phyloP scores from a whole-genome alignment of 371 early-diverging fungal genomes.

The Umbelopsis sp. region DNA sequence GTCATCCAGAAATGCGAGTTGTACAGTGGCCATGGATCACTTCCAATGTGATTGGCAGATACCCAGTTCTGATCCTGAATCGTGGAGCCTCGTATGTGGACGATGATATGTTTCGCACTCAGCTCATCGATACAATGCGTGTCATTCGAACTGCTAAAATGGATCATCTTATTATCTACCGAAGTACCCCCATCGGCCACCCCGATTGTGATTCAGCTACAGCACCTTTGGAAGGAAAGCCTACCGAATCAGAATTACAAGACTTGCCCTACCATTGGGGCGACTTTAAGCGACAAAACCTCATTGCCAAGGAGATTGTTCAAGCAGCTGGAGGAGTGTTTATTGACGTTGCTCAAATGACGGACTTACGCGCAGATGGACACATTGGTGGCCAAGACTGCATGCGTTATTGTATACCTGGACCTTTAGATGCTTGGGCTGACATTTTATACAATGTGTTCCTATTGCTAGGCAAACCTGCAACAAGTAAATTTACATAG shows the following conservation, averaged over 20 bases:
- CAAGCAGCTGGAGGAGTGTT: constrained; percentile 64
- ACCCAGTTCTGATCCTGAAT: constrained; percentile 56
- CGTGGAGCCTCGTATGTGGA: constrained; percentile 45
- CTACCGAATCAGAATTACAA: constrained; percentile 40
- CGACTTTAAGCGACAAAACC: constrained; percentile 57
- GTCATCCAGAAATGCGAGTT: constrained; percentile 40
- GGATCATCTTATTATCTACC: constrained; percentile 54
- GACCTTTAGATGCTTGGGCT: constrained; percentile 60
- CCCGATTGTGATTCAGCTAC: constrained; percentile 48
- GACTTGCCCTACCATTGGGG: constrained; percentile 57
- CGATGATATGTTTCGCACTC: constrained; percentile 47
- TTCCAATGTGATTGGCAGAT: constrained; percentile 35
- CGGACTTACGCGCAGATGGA: constrained; percentile 58
- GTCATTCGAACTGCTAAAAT: constrained; percentile 45
- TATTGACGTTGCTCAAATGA: constrained; percentile 58
- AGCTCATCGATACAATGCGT: constrained; percentile 50
- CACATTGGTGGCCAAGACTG: constrained; percentile 66
- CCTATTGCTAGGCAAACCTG: constrained; percentile 12
- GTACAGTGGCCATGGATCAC: constrained; percentile 59
- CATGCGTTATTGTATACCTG: constrained; percentile 67
- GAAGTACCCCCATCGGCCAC: constrained; percentile 54
- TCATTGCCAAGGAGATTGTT: constrained; percentile 56
- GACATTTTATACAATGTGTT: constrained; percentile 56
- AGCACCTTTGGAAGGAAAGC: constrained; percentile 34
- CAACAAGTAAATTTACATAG: neutral